These are phyloP conservation scores for Leccinum huronense DNA, from an alignment of 1,284 basidiomycete species.

Conservation along the genomic window DNA sequence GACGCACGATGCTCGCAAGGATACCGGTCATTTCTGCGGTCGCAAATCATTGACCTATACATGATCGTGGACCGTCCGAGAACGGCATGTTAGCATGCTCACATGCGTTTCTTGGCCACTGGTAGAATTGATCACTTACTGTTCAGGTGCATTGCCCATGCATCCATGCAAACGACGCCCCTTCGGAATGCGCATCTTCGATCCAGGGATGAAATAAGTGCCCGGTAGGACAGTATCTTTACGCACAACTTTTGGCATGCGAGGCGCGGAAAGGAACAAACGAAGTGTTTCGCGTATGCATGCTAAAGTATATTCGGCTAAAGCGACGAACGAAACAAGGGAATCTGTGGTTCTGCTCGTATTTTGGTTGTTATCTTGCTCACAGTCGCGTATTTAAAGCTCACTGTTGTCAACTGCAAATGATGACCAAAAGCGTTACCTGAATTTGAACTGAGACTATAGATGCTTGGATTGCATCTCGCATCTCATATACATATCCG, in stretches of 20 bases:
- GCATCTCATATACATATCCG: no score
- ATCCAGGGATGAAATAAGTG: slow-evolving; percentile 34
- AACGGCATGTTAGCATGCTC: slow-evolving; percentile 3
- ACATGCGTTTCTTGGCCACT: slow-evolving; percentile 40
- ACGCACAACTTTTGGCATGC: slow-evolving; percentile 42
- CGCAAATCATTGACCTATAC: no score
- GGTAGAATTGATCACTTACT: slow-evolving; percentile 34
- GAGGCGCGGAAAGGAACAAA: slow-evolving; percentile 38
- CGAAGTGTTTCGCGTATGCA: slow-evolving; percentile 47
- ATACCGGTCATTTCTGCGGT: no score
- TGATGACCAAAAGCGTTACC: slow-evolving; percentile 42
- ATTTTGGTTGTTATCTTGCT: background rate
- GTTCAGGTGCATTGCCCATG: slow-evolving; percentile 39
- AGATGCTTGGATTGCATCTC: background rate
- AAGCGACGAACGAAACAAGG: background rate
- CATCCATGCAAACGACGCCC: slow-evolving; percentile 42
- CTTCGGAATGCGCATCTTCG: slow-evolving; percentile 39
- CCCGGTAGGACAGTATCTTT: slow-evolving; percentile 37
- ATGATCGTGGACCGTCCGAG: no score
- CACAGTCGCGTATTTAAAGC: background rate
- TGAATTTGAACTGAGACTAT: slow-evolving; percentile 14
- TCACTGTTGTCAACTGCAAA: slow-evolving; percentile 24
- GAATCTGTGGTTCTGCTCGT: slow-evolving; percentile 34
- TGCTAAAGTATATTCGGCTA: slow-evolving; percentile 38
- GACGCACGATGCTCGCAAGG: no score